A percentile compares a stretch with the other conserved stretches of the same genome.
These are phyloP conservation scores for Microcos paniculata DNA, from an alignment of 345 rosid species.

Conservation along the genomic window DNA sequence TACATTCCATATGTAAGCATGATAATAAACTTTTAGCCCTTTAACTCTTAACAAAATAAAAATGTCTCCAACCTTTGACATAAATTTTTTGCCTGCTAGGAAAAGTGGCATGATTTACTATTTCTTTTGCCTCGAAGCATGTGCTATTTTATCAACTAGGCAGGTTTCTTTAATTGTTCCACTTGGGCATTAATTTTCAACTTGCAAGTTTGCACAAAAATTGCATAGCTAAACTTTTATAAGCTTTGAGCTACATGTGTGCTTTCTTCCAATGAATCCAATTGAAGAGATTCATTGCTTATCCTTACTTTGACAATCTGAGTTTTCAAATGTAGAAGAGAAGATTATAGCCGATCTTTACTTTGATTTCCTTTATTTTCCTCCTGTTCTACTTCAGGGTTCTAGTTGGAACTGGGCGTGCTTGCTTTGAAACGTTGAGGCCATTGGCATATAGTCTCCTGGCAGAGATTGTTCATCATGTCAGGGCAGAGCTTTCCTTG, in stretches of 20 bases:
- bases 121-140: background rate
- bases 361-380: slow-evolving; percentile 2
- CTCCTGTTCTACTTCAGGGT: slow-evolving; percentile 50
- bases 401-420: slow-evolving; percentile 96
- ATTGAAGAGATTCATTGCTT: background rate
- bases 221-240: background rate
- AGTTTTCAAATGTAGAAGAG: background rate
- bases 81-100: background rate
- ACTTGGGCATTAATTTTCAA: background rate
- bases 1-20: background rate
- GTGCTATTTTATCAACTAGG: background rate
- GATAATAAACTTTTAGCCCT: background rate
- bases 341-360: background rate
- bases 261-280: background rate
- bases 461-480: slow-evolving; percentile 99
- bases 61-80: background rate
- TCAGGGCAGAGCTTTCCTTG: slow-evolving; percentile 82
- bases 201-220: background rate
- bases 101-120: background rate
- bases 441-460: slow-evolving; percentile 97
- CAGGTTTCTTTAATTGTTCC: background rate
- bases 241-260: background rate
- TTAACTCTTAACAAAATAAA: background rate
- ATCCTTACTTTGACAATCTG: background rate
- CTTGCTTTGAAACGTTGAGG: slow-evolving; percentile 95